A percentile compares a stretch with the other conserved stretches of the same genome.
Conservation (phyloP, 495 filamentous ascomycete species). For the Coniosporium apollinis region DNA sequence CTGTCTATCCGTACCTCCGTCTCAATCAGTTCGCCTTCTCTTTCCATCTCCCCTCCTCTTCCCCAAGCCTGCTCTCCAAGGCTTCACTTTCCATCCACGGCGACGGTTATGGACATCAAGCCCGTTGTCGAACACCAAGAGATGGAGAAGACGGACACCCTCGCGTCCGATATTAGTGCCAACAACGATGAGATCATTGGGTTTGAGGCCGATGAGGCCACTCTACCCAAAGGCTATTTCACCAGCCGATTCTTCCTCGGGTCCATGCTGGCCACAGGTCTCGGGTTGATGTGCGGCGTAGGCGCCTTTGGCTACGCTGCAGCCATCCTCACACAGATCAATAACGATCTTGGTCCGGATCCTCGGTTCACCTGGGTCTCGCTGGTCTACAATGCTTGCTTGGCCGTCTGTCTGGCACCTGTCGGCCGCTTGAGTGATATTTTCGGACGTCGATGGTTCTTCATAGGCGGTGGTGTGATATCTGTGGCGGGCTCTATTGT, state of each 20-base stretch:
- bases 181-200: too few relatives aligned
- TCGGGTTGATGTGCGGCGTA: constrained; percentile 7
- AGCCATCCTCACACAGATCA: constrained; percentile 10
- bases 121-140: too few relatives aligned
- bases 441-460: constrained; percentile 18
- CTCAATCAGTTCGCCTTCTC: too few relatives aligned
- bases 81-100: too few relatives aligned
- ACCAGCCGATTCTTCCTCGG: constrained; percentile 9
- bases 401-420: constrained; percentile 16
- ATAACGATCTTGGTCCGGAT: constrained; percentile 12
- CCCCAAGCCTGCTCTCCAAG: too few relatives aligned
- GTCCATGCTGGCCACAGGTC: constrained; percentile 9
- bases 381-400: constrained; percentile 13
- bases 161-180: too few relatives aligned
- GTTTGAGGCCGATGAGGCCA: too few relatives aligned
- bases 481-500: constrained; percentile 18
- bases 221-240: constrained; percentile 8
- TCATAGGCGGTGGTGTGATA: constrained; percentile 14
- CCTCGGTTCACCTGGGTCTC: constrained; percentile 19
- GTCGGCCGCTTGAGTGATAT: constrained; percentile 21
- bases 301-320: constrained; percentile 9
- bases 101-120: too few relatives aligned
- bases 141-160: too few relatives aligned
- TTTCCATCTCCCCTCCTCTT: too few relatives aligned
- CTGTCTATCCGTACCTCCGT: too few relatives aligned